Base-by-base conservation (phyloP, 345 rosid genomes). In the Triadica sebifera region DNA sequence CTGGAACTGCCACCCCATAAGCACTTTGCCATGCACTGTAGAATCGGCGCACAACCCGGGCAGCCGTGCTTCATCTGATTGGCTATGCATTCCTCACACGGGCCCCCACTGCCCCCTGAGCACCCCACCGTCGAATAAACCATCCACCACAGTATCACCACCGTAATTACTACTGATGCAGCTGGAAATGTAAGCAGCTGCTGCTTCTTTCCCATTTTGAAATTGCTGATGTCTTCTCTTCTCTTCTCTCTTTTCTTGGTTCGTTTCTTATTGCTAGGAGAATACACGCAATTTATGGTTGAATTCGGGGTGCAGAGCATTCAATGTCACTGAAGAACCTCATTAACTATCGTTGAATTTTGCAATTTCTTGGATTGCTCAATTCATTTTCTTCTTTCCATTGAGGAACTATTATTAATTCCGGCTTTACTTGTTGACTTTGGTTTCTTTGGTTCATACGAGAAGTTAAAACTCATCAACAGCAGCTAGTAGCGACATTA, bases 11-110 rank as follows among this genome's bases (percentile, higher is more conserved):
- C 94, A 0, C 91, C 81, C 98, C 96, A 91, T 81, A 91, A 84
- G 77, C 98, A 93, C 80, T 80, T 80, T 0, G 92, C 92, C 97
- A 89, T 88, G 90, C 98, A 91, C 19, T 77, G 84, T 2, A 93
- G 81, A 20, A 83, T 79, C 29, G 93, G 88, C 46, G 78, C 79
- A 12, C 72, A 69, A 6, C 60, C 34, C 56, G 72, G 72, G 19
- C 72, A 69, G 0, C 72, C 61, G 25, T 69, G 8, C 72, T 69
- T 69, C 72, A 69, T 52, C 47, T 69, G 72, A 65, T 86, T 82
- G 16, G 72, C 29, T 25, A 93, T 77, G 85, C 94, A 91, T 63
- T 74, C 73, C 68, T 78, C 81, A 72, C 98, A 93, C 15, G 80
- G 87, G 2, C 76, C 8, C 49, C 72, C 60, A 9, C 52, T 29